Evolutionary conservation across 2,329 filamentous ascomycete species (phyloP).

Genomic region (Xylaria sp.): DNA sequence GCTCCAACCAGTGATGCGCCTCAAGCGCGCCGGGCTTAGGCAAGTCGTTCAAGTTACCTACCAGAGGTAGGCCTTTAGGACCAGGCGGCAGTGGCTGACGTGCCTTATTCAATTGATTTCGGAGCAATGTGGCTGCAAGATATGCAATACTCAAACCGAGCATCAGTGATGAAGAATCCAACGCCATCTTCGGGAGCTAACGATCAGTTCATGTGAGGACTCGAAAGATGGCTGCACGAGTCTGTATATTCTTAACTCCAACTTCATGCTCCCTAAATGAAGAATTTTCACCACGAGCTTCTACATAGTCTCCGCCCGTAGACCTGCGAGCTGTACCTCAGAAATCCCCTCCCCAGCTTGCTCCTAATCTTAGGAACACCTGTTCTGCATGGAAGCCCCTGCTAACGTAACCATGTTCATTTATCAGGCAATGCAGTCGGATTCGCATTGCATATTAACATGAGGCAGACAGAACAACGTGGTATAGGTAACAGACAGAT

Average conservation of each 20-base stretch:
- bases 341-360: not conserved
- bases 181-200: slow-evolving; percentile 11
- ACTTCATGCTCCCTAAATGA: slow-evolving; percentile 15
- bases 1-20: slow-evolving; percentile 55
- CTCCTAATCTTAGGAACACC: not conserved
- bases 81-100: slow-evolving; percentile 58
- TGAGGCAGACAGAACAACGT: slow-evolving; percentile 9
- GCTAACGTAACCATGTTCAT: slow-evolving; percentile 15
- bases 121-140: slow-evolving; percentile 19
- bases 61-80: slow-evolving; percentile 58
- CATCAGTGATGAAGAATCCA: slow-evolving; percentile 7
- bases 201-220: slow-evolving; percentile 1
- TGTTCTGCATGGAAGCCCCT: slow-evolving; percentile 15
- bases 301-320: slow-evolving; percentile 2
- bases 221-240: slow-evolving; percentile 14
- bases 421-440: slow-evolving; percentile 16
- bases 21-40: slow-evolving; percentile 54
- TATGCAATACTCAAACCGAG: slow-evolving; percentile 18
- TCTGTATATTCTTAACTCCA: slow-evolving; percentile 10
- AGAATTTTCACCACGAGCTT: slow-evolving; percentile 1
- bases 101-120: slow-evolving; percentile 11
- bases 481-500: not conserved
- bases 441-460: slow-evolving; percentile 11
- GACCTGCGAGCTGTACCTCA: not conserved
- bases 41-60: slow-evolving; percentile 64